These are phyloP conservation scores for Anthostomella pinea DNA, from an alignment of 2,329 filamentous ascomycete species.

Conservation along the genomic window DNA sequence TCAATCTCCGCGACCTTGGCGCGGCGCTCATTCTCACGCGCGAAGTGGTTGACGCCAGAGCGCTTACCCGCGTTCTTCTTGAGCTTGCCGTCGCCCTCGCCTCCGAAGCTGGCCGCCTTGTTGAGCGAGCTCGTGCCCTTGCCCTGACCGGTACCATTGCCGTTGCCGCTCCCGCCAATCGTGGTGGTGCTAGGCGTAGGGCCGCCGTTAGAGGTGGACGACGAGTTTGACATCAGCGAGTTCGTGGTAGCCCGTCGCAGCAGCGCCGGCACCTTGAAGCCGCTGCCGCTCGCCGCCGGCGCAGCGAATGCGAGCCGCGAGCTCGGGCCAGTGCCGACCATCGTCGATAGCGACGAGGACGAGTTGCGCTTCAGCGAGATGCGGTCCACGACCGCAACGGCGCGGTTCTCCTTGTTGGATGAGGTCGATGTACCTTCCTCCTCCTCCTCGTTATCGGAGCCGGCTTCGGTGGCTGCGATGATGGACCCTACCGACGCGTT, in stretches of 20 bases:
- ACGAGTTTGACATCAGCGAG: slow-evolving; percentile 43
- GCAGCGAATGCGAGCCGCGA: slow-evolving; percentile 57
- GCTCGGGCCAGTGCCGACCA: slow-evolving; percentile 5
- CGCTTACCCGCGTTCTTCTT: slow-evolving; percentile 59
- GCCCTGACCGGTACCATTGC: no score
- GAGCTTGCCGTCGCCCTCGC: slow-evolving; percentile 52
- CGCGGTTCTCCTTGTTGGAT: slow-evolving; percentile 50
- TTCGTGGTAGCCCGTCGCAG: slow-evolving; percentile 73
- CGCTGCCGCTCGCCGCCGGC: slow-evolving; percentile 36
- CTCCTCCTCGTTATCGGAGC: slow-evolving; percentile 51
- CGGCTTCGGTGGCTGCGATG: slow-evolving; percentile 46
- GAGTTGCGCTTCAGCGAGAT: slow-evolving; percentile 62
- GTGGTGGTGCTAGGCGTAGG: slow-evolving; percentile 4
- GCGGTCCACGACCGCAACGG: slow-evolving; percentile 64
- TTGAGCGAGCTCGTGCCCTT: slow-evolving; percentile 8
- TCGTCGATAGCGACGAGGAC: slow-evolving; percentile 27
- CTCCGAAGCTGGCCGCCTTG: slow-evolving; percentile 35
- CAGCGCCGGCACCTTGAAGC: slow-evolving; percentile 68
- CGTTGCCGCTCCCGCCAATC: slow-evolving; percentile 1
- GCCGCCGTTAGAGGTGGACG: slow-evolving; percentile 12
- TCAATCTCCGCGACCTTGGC: slow-evolving; percentile 56
- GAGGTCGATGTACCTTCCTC: slow-evolving; percentile 31
- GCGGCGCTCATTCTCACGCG: slow-evolving; percentile 55
- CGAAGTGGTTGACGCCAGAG: slow-evolving; percentile 60
- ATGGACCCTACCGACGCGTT: slow-evolving; percentile 45